Base-by-base conservation (phyloP, 352 stramenopile species). In the Plasmopara muralis region DNA sequence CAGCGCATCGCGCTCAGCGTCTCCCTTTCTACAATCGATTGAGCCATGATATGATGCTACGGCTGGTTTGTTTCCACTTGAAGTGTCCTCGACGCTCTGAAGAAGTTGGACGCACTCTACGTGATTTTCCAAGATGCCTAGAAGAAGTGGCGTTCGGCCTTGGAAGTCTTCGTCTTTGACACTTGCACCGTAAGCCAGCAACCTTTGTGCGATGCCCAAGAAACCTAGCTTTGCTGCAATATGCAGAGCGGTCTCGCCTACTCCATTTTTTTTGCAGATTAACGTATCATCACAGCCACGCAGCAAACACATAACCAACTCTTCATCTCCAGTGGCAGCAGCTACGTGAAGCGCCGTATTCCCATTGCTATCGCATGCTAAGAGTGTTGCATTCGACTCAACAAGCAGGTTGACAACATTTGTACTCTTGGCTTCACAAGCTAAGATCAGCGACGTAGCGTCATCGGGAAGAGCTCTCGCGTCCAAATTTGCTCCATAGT, bases 201-300 rank as follows among this genome's bases (percentile, higher is more conserved):
- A 57, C 8, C 53, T 51, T 4, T 59, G 57, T 1, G 87, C 74
- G 9, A 69, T 69, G 8, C 63, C 62, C 1, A 62, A 57, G 51
- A 72, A 74, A 2, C 76, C 72, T 20, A 68, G 52, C 18, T 74
- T 70, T 7, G 76, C 70, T 9, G 88, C 86, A 64, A 96, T 85
- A 40, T 98, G 92, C 18, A 95, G 68, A 14, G 91, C 73, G 0
- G 87, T 97, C 41, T 97, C 83, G 14, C 87, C 83, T 52, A 87
- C 72, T 5, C 78, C 77, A 59, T 97, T 97, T 35, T 89, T 66
- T 42, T 87, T 66, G 43, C 96, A 93, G n/a, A 93, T 54, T 34
- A 97, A 79, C 0, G 62, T 63, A 15, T 74, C 70, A 29, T 71
- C 53, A 40, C 43, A 55, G 49, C 86, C 85, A 41, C 72, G 63